Percentiles rank a stretch among this genome's conserved stretches.
phyloP scores from a whole-genome alignment of 257 asterid genomes.

The Phtheirospermum japonicum region DNA sequence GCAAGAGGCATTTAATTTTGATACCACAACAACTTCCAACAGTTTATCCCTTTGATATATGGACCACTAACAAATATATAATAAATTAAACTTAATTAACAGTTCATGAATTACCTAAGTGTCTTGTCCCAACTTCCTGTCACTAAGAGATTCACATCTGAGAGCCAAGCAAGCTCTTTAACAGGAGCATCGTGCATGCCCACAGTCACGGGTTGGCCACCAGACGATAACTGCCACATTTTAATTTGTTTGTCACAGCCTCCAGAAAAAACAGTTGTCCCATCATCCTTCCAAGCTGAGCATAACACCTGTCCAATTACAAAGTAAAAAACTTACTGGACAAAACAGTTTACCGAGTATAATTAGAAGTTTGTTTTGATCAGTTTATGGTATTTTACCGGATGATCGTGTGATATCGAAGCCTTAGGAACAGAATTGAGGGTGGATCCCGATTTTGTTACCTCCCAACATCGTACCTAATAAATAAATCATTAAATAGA shows the following conservation, averaged over 20 bases:
- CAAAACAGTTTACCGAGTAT: slow-evolving; percentile 14
- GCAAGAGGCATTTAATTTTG: not conserved
- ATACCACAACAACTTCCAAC: not conserved
- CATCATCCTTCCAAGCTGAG: slow-evolving; percentile 97
- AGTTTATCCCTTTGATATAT: not conserved
- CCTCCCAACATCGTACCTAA: slow-evolving; percentile 98
- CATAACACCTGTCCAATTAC: slow-evolving; percentile 70
- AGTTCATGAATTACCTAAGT: slow-evolving; percentile 50
- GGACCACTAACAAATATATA: slow-evolving; percentile 7
- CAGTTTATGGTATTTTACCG: slow-evolving; percentile 43
- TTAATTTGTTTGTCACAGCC: slow-evolving; percentile 98
- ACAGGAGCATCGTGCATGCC: slow-evolving; percentile 96
- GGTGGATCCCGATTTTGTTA: slow-evolving; percentile 55
- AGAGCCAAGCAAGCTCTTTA: slow-evolving; percentile 90
- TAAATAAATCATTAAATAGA: slow-evolving; percentile 5
- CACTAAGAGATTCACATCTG: slow-evolving; percentile 81
- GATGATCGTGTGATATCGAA: slow-evolving; percentile 80
- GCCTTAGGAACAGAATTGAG: slow-evolving; percentile 72
- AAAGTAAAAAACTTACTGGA: slow-evolving; percentile 13
- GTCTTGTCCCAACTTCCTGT: slow-evolving; percentile 98
- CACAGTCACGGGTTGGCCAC: slow-evolving; percentile 78
- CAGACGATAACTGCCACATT: slow-evolving; percentile 90
- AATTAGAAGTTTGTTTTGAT: not conserved
- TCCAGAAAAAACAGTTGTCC: slow-evolving; percentile 92
- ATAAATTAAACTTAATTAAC: not conserved